Base-by-base conservation (phyloP, 2,329 filamentous ascomycete genomes). In the Alternaria panax region DNA sequence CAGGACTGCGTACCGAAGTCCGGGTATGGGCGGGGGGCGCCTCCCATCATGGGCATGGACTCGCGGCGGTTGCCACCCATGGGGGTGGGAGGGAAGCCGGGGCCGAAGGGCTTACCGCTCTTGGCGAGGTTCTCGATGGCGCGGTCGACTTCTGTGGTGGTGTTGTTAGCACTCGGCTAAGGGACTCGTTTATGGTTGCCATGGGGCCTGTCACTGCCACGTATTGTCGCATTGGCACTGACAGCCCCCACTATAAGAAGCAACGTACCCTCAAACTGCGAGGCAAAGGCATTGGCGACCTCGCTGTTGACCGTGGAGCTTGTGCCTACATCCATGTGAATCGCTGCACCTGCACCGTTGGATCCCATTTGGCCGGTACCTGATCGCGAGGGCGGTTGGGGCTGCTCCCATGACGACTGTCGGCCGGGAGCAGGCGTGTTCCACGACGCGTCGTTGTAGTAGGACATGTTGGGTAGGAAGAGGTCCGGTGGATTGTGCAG, bases 91-190 rank as follows among this genome's bases (percentile, higher is more conserved):
- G 72, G 69, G 18, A 69, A 73, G 41, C 67, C 69, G 28, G 71
- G 67, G 25, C 75, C 88, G 80, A 94, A 95, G 82, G 93, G 89
- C 84, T 98, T 98, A 74, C 93, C 93, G 79, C 93, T 97, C 86
- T 98, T 98, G 75, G 94, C 87, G 62, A 99, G 87, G 80, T 98
- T 98, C 75, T 98, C 95, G 74, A 94, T 89, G 69, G 94, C 94
- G 77, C 94, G 90, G 68, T 98, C 95, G 72, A 99, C 93, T 87
- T 99, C 95, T 97, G 75, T 54, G 55, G 51, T 24, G 4, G 28
- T 11, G 30, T 41, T 48, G 59, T 72, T 51, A 74, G 68, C 59
- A 47, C 28, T 53, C 36, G 18, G 36, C 9, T 20, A 14, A 18
- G 18, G 36, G 36, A 22, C 42, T 38, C 56, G 42, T 36, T 22